These are phyloP conservation scores for Medicago truncatula DNA, from an alignment of 306 rosid species.

Conservation along the genomic window DNA sequence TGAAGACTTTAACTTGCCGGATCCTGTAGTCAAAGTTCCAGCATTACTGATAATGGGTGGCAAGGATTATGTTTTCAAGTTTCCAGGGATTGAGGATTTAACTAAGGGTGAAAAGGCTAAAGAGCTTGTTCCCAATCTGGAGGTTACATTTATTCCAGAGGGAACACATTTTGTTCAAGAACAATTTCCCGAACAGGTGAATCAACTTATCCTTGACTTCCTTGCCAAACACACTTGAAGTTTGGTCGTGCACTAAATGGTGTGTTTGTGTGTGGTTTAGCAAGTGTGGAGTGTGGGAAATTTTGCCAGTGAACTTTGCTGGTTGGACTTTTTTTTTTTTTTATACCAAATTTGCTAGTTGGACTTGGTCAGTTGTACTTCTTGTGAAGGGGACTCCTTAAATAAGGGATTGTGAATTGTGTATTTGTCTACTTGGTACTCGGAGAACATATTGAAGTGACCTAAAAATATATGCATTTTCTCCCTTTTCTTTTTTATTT, in stretches of 20 bases:
- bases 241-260: not conserved
- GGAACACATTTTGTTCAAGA: constrained; percentile 94
- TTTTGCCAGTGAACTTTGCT: not conserved
- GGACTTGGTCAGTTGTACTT: not conserved
- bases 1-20: constrained; percentile 48
- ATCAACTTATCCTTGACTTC: constrained; percentile 68
- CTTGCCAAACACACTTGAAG: constrained; percentile 62
- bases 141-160: constrained; percentile 63
- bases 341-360: no score
- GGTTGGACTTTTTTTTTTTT: no score
- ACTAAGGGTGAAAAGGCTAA: constrained; percentile 61
- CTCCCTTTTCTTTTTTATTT: not conserved
- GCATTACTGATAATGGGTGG: constrained; percentile 65
- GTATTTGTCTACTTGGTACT: not conserved
- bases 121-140: constrained; percentile 62
- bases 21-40: constrained; percentile 62
- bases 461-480: no score
- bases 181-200: constrained; percentile 73
- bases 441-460: no score
- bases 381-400: not conserved
- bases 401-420: constrained; percentile 4
- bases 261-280: no score
- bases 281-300: not conserved
- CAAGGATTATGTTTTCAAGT: constrained; percentile 67
- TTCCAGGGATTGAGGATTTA: constrained; percentile 67